Evolutionary conservation across 1,139 yeast genomes (phyloP).

Genomic region (Geotrichum reessii): DNA sequence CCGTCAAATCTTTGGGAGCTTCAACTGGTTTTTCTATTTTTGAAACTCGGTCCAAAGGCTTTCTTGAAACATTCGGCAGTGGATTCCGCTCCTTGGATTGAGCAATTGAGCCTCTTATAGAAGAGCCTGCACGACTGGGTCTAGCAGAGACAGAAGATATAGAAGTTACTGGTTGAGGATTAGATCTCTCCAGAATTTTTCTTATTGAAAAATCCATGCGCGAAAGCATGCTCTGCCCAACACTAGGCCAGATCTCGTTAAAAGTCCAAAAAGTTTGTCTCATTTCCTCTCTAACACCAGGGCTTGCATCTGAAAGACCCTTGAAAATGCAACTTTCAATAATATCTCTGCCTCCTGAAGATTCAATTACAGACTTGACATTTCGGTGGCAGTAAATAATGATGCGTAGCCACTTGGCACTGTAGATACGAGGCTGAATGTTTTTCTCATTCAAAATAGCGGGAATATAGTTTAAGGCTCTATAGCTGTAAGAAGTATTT

Average conservation of each 20-base stretch:
- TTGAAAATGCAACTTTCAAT: constrained; percentile 51
- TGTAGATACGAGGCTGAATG: constrained; percentile 60
- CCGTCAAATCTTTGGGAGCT: constrained; percentile 6
- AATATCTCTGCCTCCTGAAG: constrained; percentile 42
- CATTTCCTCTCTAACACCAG: constrained; percentile 70
- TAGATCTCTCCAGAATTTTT: constrained; percentile 52
- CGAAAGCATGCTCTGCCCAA: constrained; percentile 37
- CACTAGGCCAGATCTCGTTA: constrained; percentile 44
- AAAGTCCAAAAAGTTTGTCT: constrained; percentile 71
- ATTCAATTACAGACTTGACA: constrained; percentile 33
- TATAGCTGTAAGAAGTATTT: constrained; percentile 50
- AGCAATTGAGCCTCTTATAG: constrained; percentile 8
- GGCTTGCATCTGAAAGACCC: constrained; percentile 74
- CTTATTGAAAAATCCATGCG: constrained; percentile 46
- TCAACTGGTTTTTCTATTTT: constrained; percentile 4
- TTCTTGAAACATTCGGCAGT: neutral
- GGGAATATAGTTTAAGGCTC: constrained; percentile 50
- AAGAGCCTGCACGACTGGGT: constrained; percentile 8
- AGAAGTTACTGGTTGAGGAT: constrained; percentile 19
- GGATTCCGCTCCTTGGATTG: constrained; percentile 9
- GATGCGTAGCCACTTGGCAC: constrained; percentile 67
- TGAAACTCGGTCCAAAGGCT: neutral
- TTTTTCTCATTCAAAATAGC: constrained; percentile 61
- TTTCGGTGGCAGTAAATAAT: constrained; percentile 38
- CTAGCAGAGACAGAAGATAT: neutral